Evolutionary conservation across 371 early-diverging fungal species (phyloP), one percentile per base, ranked within the genome.

Genomic region (Mortierella sp.): DNA sequence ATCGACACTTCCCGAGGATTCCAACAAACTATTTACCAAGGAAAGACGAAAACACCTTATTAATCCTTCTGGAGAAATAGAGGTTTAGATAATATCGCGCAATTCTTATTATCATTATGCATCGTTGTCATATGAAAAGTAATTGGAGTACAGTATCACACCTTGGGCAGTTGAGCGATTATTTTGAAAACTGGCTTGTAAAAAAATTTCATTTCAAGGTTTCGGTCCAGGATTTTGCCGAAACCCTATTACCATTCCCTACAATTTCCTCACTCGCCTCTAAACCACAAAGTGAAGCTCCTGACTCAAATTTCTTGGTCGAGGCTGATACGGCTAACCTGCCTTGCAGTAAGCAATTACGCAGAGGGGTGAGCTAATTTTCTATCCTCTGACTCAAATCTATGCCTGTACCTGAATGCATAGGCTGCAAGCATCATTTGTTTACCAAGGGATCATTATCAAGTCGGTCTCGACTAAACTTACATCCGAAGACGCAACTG

Each of bases 221-320:
- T 3, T 23, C 63, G 63, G 63, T 19, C 37, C 53, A 32, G 63
- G 35, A 63, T 63, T 63, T 63, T 63, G 53, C 63, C 63, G 63
- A 53, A 63, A 53, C 63, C 26, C 35, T 53, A 47, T 22, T 34
- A n/a, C n/a, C 5, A 17, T 47, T 0, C 17, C n/a, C 17, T 7
- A 47, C 5, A n/a, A n/a, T 17, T 19, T 7, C n/a, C n/a, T n/a
- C n/a, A n/a, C n/a, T n/a, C n/a, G n/a, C 40, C 15, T 13, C 15
- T 40, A 40, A 40, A 40, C 6, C 8, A 37, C 13, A 10, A 37
- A 1, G 8, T 8, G 40, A 37, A 37, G 10, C 40, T 10, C 40
- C 10, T 40, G 40, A 13, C 15, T n/a, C n/a, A n/a, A n/a, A 15
- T 40, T 40, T 13, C 15, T 40, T 40, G 15, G 40, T 15, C 40